Conservation (phyloP, 2,329 filamentous ascomycete species). For the Conoideocrella luteorostrata region DNA sequence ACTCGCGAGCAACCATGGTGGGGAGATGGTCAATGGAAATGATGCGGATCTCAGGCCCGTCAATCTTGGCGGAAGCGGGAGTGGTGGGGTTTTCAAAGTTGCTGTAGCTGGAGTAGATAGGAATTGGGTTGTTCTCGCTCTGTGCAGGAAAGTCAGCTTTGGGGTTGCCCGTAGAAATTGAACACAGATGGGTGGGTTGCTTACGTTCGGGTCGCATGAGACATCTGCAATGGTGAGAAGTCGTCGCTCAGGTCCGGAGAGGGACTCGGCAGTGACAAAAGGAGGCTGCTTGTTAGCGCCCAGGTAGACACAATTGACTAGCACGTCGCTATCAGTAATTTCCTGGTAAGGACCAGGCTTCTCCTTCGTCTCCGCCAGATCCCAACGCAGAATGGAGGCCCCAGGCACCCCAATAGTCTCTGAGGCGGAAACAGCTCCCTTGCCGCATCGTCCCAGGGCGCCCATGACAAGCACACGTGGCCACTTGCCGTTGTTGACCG, state of each 20-base stretch:
- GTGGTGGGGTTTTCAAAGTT: constrained; percentile 88
- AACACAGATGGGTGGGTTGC: too few relatives aligned
- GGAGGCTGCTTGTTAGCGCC: constrained; percentile 58
- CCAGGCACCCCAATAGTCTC: constrained; percentile 55
- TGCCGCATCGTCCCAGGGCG: constrained; percentile 74
- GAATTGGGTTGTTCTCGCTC: constrained; percentile 66
- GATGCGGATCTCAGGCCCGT: constrained; percentile 58
- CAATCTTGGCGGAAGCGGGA: constrained; percentile 55
- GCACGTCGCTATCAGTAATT: constrained; percentile 62
- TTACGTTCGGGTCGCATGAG: constrained; percentile 63
- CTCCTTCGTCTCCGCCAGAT: constrained; percentile 68
- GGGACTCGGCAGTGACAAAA: constrained; percentile 70
- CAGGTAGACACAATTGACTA: constrained; percentile 67
- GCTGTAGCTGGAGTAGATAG: constrained; percentile 77
- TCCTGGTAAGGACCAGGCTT: constrained; percentile 68
- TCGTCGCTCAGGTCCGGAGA: constrained; percentile 56
- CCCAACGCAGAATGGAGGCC: constrained; percentile 50
- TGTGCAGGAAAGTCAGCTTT: too few relatives aligned
- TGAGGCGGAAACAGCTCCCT: constrained; percentile 76
- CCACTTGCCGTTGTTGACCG: constrained; percentile 61
- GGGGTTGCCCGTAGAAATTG: too few relatives aligned
- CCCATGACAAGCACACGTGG: constrained; percentile 76
- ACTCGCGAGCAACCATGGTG: constrained; percentile 76
- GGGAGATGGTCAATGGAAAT: constrained; percentile 87
- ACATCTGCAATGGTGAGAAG: constrained; percentile 79